These are phyloP conservation scores for Saprolegnia parasitica DNA, from an alignment of 352 stramenopile species.

Conservation along the genomic window DNA sequence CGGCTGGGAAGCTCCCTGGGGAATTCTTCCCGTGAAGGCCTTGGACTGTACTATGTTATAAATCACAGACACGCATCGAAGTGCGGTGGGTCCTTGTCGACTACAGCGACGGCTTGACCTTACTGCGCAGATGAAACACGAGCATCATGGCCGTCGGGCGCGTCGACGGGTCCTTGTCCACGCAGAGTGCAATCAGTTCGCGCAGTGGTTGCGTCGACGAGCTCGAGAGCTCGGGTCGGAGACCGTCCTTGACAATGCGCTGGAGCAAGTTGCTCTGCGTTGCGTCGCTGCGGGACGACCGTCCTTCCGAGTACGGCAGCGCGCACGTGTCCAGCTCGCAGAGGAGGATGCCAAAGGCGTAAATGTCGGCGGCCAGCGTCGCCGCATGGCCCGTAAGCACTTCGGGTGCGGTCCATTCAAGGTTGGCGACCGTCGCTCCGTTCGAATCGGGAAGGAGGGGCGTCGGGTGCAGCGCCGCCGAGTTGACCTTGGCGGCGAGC, in stretches of 20 bases:
- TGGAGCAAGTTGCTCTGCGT: constrained; percentile 51
- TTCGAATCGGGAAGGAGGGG: constrained; percentile 1
- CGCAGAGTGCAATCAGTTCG: constrained; percentile 48
- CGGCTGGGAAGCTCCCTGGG: too few relatives aligned
- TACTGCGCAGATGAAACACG: constrained; percentile 32
- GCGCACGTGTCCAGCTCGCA: constrained; percentile 18
- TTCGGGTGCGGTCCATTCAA: constrained; percentile 23
- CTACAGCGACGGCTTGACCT: constrained; percentile 12
- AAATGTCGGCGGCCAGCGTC: constrained; percentile 16
- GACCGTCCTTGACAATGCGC: constrained; percentile 60
- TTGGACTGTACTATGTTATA: too few relatives aligned
- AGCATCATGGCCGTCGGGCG: constrained; percentile 71
- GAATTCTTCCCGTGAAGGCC: too few relatives aligned
- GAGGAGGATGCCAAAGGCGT: constrained; percentile 19
- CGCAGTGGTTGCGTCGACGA: constrained; percentile 50
- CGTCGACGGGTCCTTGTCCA: constrained; percentile 53
- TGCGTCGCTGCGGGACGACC: neutral
- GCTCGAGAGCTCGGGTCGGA: constrained; percentile 68
- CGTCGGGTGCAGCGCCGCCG: constrained; percentile 2
- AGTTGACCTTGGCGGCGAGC: constrained; percentile 37
- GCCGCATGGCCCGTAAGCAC: constrained; percentile 10
- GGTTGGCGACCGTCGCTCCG: neutral
- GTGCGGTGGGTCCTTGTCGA: neutral
- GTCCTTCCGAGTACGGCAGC: constrained; percentile 9
- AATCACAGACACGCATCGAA: too few relatives aligned